Conservation (phyloP, 169 alveolate species). For the Eimeria nieschulzi region DNA sequence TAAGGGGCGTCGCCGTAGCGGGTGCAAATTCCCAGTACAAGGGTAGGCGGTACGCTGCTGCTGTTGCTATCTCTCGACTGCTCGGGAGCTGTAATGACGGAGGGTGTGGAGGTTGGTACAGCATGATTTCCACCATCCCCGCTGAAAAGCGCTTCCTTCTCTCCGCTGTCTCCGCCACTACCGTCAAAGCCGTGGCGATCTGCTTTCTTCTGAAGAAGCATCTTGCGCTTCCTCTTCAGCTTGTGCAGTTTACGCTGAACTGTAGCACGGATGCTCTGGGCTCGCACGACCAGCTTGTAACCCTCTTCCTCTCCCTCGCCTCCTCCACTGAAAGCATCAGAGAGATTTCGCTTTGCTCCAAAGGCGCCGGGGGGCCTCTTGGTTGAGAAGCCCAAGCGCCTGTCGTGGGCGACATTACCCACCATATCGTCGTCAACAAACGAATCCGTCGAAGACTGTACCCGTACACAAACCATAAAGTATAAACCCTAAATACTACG, state of each 20-base stretch:
- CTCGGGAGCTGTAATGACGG: constrained; percentile 5
- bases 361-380: constrained; percentile 3
- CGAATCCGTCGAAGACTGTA: constrained; percentile 49
- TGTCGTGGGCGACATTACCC: background rate
- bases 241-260: constrained; percentile 9
- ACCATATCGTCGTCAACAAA: constrained; percentile 25
- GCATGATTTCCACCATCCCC: background rate
- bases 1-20: constrained; percentile 85
- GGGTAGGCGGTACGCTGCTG: constrained; percentile 38
- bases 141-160: background rate
- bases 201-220: background rate
- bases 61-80: constrained; percentile 5
- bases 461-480: background rate
- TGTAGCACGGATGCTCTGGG: background rate
- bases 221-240: constrained; percentile 10
- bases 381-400: background rate
- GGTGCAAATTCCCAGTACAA: constrained; percentile 84
- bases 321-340: background rate
- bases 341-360: background rate
- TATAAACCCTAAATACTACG: too few relatives aligned
- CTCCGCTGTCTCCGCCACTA: background rate
- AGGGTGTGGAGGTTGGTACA: background rate
- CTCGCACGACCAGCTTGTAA: background rate
- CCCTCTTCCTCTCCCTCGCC: constrained; percentile 5
- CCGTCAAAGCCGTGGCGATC: background rate